Evolutionary conservation across 495 filamentous ascomycete genomes (phyloP), one percentile per base, ranked within the genome.

Genomic region (Podospora fimiseda): DNA sequence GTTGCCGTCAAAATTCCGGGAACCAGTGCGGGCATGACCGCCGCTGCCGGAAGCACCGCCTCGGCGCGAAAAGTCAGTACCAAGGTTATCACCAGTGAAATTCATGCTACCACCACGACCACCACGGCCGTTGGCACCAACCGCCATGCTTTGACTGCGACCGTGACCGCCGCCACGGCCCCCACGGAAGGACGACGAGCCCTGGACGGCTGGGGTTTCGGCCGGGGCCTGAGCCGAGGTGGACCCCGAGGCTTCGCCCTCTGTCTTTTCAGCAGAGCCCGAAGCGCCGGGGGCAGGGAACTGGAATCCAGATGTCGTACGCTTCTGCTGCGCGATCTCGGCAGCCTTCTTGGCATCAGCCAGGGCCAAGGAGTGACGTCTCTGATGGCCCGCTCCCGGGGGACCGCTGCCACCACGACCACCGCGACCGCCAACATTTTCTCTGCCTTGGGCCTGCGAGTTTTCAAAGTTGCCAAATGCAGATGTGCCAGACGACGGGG

Each of bases 311-410:
- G 88, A 87, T 11, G 91, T 91, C 21, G 89, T 93, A 63, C 92
- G 80, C 73, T 96, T 97, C 71, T 96, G 91, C 72, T 98, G 94
- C 41, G 93, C 93, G 16, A 95, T 69, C 66, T 98, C 93, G 41
- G 93, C 93, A 23, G 94, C 94, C 73, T 95, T 96, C 77, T 95
- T 97, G 22, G 93, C 93, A 69, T 98, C 93, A 3, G 91, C 88
- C 50, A 98, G 72, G 43, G 90, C 94, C 50, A 98, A 80, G 16
- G 93, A 98, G 70, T 98, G 93, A 67, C 93, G 87, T 56, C 93
- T 84, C 68, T 93, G 87, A 67, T 98, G 93, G 45, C 91, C 93
- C 51, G 83, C 80, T 44, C 83, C 85, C 41, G 76, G 21, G 44
- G 21, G 73, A 36, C 73, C 72, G n/a, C n/a, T n/a, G 38, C 79